Percentiles rank a stretch among this genome's conserved stretches.
Conservation (phyloP, 2,329 filamentous ascomycete genomes). For the Aspergillus sp. region DNA sequence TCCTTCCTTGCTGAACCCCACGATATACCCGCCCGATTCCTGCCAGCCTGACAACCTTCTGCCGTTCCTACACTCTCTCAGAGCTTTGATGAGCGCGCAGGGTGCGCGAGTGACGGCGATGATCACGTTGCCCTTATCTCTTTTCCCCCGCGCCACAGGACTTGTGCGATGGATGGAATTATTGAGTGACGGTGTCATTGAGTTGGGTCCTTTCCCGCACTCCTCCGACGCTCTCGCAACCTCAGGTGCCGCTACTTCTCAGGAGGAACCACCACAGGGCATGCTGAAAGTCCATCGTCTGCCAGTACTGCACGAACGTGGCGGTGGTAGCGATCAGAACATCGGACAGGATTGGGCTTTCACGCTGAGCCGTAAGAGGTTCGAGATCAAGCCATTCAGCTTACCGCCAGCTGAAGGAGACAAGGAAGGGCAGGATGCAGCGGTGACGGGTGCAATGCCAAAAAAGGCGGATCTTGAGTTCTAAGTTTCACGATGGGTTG, state of each 20-base stretch:
- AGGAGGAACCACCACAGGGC: constrained; percentile 79
- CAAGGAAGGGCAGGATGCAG: constrained; percentile 59
- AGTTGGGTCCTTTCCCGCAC: constrained; percentile 74
- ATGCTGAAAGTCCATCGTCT: constrained; percentile 80
- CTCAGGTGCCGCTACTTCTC: constrained; percentile 56
- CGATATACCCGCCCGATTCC: constrained; percentile 70
- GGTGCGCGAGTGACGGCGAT: constrained; percentile 68
- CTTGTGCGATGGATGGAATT: constrained; percentile 84
- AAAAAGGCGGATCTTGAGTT: constrained; percentile 75
- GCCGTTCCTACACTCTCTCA: constrained; percentile 77
- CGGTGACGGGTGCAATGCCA: constrained; percentile 48
- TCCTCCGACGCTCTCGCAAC: constrained; percentile 54
- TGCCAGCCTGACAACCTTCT: constrained; percentile 73
- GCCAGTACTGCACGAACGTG: constrained; percentile 83
- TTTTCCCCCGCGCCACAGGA: constrained; percentile 74
- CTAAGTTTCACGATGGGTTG: constrained; percentile 39
- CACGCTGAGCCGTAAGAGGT: constrained; percentile 77
- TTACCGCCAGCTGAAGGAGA: constrained; percentile 84
- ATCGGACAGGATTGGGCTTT: constrained; percentile 87
- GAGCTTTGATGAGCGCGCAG: constrained; percentile 71
- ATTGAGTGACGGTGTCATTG: constrained; percentile 80
- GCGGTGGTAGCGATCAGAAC: constrained; percentile 71
- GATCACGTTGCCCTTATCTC: constrained; percentile 73
- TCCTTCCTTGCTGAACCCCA: constrained; percentile 84
- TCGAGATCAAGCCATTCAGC: constrained; percentile 85